Base-by-base conservation (phyloP, 345 rosid species). In the Camelina laxa region DNA sequence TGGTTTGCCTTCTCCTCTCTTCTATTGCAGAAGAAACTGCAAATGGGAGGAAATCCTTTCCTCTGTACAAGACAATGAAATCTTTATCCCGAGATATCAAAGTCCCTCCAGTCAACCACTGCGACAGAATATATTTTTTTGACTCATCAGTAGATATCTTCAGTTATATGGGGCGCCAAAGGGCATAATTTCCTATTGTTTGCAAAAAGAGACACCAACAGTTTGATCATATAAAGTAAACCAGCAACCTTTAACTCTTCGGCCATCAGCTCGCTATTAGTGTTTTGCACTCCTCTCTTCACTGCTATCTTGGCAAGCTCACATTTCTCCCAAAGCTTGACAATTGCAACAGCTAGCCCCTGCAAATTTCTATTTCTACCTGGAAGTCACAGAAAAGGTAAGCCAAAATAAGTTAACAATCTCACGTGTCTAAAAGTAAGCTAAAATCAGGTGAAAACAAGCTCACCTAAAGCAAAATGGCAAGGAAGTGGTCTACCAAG, bases 261-360 rank as follows among this genome's bases (percentile, higher is more conserved):
- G 20, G 93, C 93, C 97, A 94, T 94, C 84, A 90, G 47, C 81
- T 76, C 85, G 69, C 93, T 88, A 63, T 87, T 87, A 9, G 93
- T 89, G 80, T 88, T 88, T 79, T 90, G 92, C 17, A 75, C 86
- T 62, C 95, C 96, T 85, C 96, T 94, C 89, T 91, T 94, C 59
- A 91, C 88, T 20, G 96, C 93, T 84, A 94, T 83, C 85, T 94
- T 94, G 60, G 82, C 97, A 81, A 91, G 83, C 86, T 94, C 98
- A 81, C 95, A 94, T 87, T 87, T 91, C 78, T 86, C 98, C 98
- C 98, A 94, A 17, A 94, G 88, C 86, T 91, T 91, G 75, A 90
- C 74, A 56, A 91, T 82, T 9, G 95, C 80, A 79, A 85, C 88
- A 69, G 96, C 98, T 80, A 94, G 70, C 53, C 98, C 98, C 76